Evolutionary conservation across 2,329 filamentous ascomycete genomes (phyloP), one percentile per base, ranked within the genome.

Genomic region (Teratosphaeria viscida): DNA sequence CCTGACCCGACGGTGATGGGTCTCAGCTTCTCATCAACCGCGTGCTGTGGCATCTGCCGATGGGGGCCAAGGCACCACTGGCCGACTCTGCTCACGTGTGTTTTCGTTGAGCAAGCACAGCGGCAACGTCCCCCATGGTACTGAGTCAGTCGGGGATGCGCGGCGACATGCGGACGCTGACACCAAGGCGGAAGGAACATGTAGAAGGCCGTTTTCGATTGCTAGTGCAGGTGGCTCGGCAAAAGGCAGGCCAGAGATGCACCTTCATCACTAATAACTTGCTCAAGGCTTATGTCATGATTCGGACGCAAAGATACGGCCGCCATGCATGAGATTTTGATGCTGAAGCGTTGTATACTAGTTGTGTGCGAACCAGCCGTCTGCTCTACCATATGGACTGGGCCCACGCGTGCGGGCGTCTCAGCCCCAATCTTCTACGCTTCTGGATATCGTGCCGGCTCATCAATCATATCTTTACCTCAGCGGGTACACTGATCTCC

Each of bases 401-500:
- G 37, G 16, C 37, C 37, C 12, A 43, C 23, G 23, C 23, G 23
- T 23, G 23, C 23, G 23, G 23, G 23, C 23, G 23, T 2, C 23
- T 23, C 23, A 23, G 23, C 23, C 23, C 23, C 23, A 23, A 23
- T 23, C 23, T 23, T 23, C 23, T 23, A 23, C 23, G 23, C 10
- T 43, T 43, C 37, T 43, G 16, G 12, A n/a, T 5, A 14, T 43
- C 16, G 37, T 43, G 37, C 2, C 23, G 23, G 37, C 11, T 16
- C n/a, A 23, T 19, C 16, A 49, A 19, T 66, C 57, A 78, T 19
- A 78, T 77, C 69, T 76, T 77, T 52, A 78, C 74, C 68, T 77
- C 76, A 52, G 71, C 71, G 26, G 77, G 77, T 19, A 79, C 66
- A 19, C 70, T 70, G 61, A 80, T 70, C 62, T 77, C 72, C 65